Percentiles rank a stretch among this genome's conserved stretches.
These are phyloP conservation scores for Vicia sativa DNA, from an alignment of 306 rosid genomes.

Conservation along the genomic window DNA sequence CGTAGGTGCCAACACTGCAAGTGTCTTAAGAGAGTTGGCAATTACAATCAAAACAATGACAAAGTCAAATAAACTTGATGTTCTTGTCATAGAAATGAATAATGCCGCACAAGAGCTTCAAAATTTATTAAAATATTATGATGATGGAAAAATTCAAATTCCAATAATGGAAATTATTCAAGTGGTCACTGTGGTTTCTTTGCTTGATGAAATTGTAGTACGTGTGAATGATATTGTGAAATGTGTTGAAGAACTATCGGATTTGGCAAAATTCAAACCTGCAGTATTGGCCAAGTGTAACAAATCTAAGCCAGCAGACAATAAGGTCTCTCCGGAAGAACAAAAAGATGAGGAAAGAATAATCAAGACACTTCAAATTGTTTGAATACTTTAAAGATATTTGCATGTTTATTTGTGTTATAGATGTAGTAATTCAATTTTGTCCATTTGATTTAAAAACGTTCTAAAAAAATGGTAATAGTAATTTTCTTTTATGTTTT, in stretches of 20 bases:
- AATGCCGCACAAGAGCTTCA: constrained; percentile 54
- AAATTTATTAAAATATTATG: constrained; percentile 48
- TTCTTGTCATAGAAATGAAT: constrained; percentile 58
- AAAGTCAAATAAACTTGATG: constrained; percentile 57
- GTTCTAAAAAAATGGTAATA: too few species aligned
- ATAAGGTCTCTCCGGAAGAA: constrained; percentile 15
- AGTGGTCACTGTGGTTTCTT: constrained; percentile 61
- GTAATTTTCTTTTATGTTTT: too few species aligned
- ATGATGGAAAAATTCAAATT: constrained; percentile 16
- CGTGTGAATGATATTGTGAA: constrained; percentile 67
- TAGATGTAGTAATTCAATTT: too few species aligned
- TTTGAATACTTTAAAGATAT: background rate
- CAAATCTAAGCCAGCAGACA: constrained; percentile 31
- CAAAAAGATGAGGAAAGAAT: constrained; percentile 23
- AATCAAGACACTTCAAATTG: constrained; percentile 23
- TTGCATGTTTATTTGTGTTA: background rate
- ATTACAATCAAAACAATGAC: constrained; percentile 53
- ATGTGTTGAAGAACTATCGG: constrained; percentile 59
- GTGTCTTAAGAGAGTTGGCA: constrained; percentile 66
- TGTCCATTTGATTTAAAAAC: too few species aligned
- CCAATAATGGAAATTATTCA: constrained; percentile 61
- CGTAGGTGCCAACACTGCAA: constrained; percentile 48
- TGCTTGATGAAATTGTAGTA: constrained; percentile 55
- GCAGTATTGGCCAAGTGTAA: background rate
- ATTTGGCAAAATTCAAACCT: constrained; percentile 43